phyloP scores from a whole-genome alignment of 805 yeast species.

The Yarrowia sp. region DNA sequence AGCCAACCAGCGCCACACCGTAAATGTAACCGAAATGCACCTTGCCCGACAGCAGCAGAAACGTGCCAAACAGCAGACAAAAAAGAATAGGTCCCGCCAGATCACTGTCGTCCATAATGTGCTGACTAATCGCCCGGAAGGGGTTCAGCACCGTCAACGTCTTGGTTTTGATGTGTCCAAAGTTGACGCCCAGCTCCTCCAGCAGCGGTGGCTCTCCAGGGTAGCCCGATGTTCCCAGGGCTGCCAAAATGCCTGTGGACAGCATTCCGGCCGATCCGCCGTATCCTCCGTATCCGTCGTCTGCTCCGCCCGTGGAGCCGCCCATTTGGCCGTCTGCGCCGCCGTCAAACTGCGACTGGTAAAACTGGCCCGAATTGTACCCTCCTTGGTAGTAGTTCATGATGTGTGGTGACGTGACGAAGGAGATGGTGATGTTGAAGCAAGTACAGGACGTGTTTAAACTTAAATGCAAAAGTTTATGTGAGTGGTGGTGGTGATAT shows the following conservation, averaged over 20 bases:
- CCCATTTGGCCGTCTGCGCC: constrained; percentile 37
- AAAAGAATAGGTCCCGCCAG: constrained; percentile 94
- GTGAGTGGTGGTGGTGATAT: constrained; percentile 3
- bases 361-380: constrained; percentile 32
- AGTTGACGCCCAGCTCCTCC: constrained; percentile 93
- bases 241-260: constrained; percentile 82
- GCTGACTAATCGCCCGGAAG: constrained; percentile 67
- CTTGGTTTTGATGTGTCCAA: constrained; percentile 72
- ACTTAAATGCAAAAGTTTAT: not conserved
- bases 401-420: constrained; percentile 20
- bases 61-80: constrained; percentile 84
- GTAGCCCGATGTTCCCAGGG: constrained; percentile 91
- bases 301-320: constrained; percentile 3
- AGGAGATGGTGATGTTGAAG: constrained; percentile 21
- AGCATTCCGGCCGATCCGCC: constrained; percentile 53
- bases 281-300: constrained; percentile 16
- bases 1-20: constrained; percentile 93
- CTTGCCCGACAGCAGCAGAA: constrained; percentile 82
- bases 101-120: constrained; percentile 86
- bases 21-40: constrained; percentile 96
- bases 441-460: constrained; percentile 28
- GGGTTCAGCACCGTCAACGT: constrained; percentile 89
- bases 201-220: constrained; percentile 93
- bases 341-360: constrained; percentile 25
- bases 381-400: constrained; percentile 38